Evolutionary conservation across 305 asterid species (phyloP).

Genomic region (Solanum chacoense): DNA sequence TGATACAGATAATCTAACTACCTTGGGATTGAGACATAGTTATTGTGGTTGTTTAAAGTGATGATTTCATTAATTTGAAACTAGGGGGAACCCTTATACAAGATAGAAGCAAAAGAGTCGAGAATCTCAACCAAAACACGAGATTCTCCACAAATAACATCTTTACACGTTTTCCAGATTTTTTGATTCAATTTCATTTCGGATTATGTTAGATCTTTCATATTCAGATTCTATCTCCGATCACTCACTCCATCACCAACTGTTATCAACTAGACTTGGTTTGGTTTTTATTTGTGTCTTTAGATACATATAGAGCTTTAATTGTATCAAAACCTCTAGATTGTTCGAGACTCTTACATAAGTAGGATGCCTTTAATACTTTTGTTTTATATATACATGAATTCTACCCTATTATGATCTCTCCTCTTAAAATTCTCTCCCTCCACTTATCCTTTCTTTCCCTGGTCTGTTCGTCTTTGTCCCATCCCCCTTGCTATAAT

Average conservation of each 20-base stretch:
- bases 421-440: not conserved
- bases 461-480: not conserved
- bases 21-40: not conserved
- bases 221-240: not conserved
- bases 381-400: not conserved
- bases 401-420: not conserved
- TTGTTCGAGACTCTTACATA: not conserved
- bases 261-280: not conserved
- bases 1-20: not conserved
- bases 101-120: not conserved
- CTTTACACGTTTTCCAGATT: not conserved
- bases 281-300: not conserved
- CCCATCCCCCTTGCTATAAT: not conserved
- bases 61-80: not conserved
- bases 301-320: not conserved
- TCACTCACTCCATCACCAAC: not conserved
- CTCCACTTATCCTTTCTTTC: not conserved
- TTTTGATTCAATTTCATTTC: not conserved
- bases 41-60: not conserved
- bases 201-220: not conserved
- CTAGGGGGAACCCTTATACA: not conserved
- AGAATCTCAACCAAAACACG: not conserved
- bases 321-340: not conserved
- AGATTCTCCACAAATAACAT: not conserved
- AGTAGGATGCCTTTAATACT: not conserved